A percentile compares a stretch with the other conserved stretches of the same genome.
These are phyloP conservation scores for Fragilaria radians DNA, from an alignment of 108 stramenopile genomes.

Conservation along the genomic window DNA sequence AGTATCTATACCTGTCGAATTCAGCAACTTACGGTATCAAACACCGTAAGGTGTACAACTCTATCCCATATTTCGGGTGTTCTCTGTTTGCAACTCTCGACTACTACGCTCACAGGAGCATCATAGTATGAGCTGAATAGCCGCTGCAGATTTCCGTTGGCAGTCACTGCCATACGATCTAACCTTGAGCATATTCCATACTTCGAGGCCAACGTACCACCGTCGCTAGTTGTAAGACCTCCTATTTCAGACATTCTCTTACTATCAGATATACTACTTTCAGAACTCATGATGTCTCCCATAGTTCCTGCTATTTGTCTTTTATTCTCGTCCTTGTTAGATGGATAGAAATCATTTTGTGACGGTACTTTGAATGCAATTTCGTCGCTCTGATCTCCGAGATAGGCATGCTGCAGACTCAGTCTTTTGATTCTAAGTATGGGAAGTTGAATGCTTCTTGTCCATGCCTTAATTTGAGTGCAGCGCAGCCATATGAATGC, in stretches of 20 bases:
- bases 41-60: conserved; percentile 30
- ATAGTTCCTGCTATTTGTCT: conserved; percentile 54
- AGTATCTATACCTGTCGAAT: no score
- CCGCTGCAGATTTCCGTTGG: conserved; percentile 82
- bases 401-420: no score
- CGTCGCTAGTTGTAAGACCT: conserved; percentile 40
- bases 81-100: conserved; percentile 42
- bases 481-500: no score
- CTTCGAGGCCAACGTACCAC: conserved; percentile 25
- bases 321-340: no score
- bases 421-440: no score
- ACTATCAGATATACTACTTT: neutral
- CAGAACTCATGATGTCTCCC: conserved; percentile 63
- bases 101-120: conserved; percentile 60
- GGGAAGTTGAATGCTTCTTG: no score
- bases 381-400: no score
- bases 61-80: conserved; percentile 39
- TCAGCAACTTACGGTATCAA: conserved; percentile 3
- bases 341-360: no score
- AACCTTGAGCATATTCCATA: conserved; percentile 35
- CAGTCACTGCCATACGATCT: conserved; percentile 77
- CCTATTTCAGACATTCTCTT: neutral
- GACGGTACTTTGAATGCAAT: no score
- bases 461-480: no score
- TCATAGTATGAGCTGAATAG: conserved; percentile 78